Percentiles rank a stretch among this genome's conserved stretches.
phyloP scores from a whole-genome alignment of 768 basidiomycete genomes.

The Tylopilus cervinicoccineus region DNA sequence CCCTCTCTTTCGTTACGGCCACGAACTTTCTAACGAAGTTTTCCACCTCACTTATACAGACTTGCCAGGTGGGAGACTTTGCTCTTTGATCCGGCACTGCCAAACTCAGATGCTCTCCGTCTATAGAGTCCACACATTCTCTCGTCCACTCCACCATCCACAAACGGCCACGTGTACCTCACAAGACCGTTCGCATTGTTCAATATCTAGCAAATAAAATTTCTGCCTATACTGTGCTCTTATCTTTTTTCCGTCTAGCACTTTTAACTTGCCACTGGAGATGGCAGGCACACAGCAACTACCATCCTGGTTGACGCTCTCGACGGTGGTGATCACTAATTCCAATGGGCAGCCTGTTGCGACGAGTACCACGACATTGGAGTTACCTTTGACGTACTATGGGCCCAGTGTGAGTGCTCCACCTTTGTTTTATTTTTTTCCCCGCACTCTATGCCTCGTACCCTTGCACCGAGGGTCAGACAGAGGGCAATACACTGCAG shows the following conservation, averaged over 20 bases:
- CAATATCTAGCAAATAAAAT: constrained; percentile 3
- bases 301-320: constrained; percentile 70
- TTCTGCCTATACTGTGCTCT: constrained; percentile 4
- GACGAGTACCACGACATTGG: constrained; percentile 57
- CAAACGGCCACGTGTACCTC: neutral
- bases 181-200: neutral
- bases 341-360: constrained; percentile 48
- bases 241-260: constrained; percentile 1
- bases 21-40: constrained; percentile 17
- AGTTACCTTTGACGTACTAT: constrained; percentile 74
- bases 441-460: neutral
- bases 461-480: neutral
- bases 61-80: constrained; percentile 10
- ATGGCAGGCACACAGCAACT: constrained; percentile 54
- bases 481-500: neutral
- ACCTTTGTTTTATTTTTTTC: neutral
- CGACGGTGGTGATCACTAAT: constrained; percentile 49
- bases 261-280: constrained; percentile 8
- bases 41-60: constrained; percentile 9
- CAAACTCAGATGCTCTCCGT: neutral
- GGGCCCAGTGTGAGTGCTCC: constrained; percentile 68
- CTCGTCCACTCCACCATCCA: constrained; percentile 11
- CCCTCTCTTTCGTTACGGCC: constrained; percentile 5
- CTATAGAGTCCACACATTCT: constrained; percentile 25
- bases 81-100: neutral